Evolutionary conservation across 768 basidiomycete genomes (phyloP).

Genomic region (Dentipellis fragilis): DNA sequence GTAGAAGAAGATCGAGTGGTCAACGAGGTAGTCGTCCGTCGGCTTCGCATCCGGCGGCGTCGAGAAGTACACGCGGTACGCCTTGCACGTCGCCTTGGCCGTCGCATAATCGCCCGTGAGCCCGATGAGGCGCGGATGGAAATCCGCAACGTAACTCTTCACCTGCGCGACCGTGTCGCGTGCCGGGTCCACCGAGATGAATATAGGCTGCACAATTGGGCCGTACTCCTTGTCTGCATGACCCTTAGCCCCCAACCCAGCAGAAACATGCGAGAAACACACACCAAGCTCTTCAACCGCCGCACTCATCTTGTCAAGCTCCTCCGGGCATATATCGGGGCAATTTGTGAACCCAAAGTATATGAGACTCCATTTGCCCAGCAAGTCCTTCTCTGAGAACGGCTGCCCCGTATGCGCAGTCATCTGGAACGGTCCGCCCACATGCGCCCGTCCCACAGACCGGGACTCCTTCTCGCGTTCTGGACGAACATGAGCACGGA

Average conservation of each 20-base stretch:
- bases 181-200: slow-evolving; percentile 95
- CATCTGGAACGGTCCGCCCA: slow-evolving; percentile 87
- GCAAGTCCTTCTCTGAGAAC: slow-evolving; percentile 76
- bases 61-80: slow-evolving; percentile 97
- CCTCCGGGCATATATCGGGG: slow-evolving; percentile 97
- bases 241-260: background rate
- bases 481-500: background rate
- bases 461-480: slow-evolving; percentile 67
- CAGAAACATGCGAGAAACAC: slow-evolving; percentile 17
- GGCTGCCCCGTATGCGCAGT: slow-evolving; percentile 49
- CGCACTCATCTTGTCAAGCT: slow-evolving; percentile 87
- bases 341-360: slow-evolving; percentile 99
- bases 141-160: slow-evolving; percentile 64
- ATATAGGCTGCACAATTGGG: slow-evolving; percentile 74
- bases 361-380: slow-evolving; percentile 85
- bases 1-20: slow-evolving; percentile 95
- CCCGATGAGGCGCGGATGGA: slow-evolving; percentile 85
- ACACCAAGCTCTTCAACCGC: slow-evolving; percentile 66
- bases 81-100: slow-evolving; percentile 84
- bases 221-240: slow-evolving; percentile 58
- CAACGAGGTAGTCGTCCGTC: slow-evolving; percentile 92
- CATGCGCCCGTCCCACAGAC: slow-evolving; percentile 73
- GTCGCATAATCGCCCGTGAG: slow-evolving; percentile 79
- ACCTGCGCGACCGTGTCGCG: slow-evolving; percentile 64
- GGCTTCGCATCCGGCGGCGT: slow-evolving; percentile 83